Evolutionary conservation across 1,139 yeast species (phyloP).

Genomic region (Diutina siamensis): DNA sequence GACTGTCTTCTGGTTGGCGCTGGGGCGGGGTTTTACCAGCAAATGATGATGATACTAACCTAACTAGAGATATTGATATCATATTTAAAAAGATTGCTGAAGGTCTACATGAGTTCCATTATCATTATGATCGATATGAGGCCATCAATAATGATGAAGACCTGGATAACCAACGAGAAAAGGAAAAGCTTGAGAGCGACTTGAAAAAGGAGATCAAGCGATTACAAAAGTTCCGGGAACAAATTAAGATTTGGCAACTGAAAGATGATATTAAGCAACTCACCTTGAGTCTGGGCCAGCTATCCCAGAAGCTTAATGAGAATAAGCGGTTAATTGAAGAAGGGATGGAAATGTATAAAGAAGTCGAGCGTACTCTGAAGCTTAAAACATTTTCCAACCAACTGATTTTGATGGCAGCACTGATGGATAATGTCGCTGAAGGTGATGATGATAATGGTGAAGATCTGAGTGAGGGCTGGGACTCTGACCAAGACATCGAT

Average conservation of each 20-base stretch:
- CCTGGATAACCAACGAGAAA: constrained; percentile 56
- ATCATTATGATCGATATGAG: constrained; percentile 34
- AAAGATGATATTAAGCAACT: constrained; percentile 16
- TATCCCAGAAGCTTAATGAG: constrained; percentile 26
- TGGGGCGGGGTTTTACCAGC: no score
- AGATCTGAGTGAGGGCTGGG: constrained; percentile 11
- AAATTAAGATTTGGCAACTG: constrained; percentile 80
- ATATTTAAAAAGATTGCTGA: constrained; percentile 19
- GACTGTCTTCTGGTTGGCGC: no score
- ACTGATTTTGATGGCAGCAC: constrained; percentile 33
- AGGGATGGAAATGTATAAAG: constrained; percentile 39
- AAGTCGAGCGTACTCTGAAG: constrained; percentile 33
- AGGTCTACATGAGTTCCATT: constrained; percentile 24
- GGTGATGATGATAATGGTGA: constrained; percentile 11
- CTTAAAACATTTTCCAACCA: constrained; percentile 38
- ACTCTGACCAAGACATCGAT: constrained; percentile 13
- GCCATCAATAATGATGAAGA: constrained; percentile 21
- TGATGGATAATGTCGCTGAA: constrained; percentile 19
- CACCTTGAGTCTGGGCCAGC: constrained; percentile 2
- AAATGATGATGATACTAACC: constrained; percentile 11
- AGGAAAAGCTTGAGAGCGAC: constrained; percentile 63
- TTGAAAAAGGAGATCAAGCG: constrained; percentile 93
- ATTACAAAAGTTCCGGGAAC: constrained; percentile 89
- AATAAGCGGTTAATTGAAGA: constrained; percentile 33
- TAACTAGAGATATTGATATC: constrained; percentile 17